Conservation (phyloP, 805 yeast genomes). For the Clavispora carvajalis region DNA sequence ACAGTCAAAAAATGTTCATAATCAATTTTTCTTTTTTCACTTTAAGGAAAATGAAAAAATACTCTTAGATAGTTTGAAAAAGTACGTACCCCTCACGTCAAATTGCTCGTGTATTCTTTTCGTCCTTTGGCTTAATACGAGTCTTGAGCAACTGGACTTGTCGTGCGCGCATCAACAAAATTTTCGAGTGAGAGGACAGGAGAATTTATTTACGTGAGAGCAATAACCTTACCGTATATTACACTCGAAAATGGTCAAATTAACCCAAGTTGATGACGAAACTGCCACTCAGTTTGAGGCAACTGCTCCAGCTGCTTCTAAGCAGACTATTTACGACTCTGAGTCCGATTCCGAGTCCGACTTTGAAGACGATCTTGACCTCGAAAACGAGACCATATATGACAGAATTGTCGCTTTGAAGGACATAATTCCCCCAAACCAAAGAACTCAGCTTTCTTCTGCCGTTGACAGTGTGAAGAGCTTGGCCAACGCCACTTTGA, state of each 20-base stretch:
- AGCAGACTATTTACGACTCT: conserved; percentile 25
- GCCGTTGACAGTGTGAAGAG: conserved; percentile 25
- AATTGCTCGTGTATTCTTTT: background rate
- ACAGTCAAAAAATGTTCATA: background rate
- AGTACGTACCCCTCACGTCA: no score
- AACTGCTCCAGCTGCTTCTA: conserved; percentile 22
- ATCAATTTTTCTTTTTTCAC: background rate
- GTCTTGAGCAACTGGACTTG: background rate
- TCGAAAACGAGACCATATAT: conserved; percentile 71
- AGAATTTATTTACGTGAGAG: background rate
- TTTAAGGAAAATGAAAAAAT: background rate
- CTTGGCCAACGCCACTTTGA: conserved; percentile 39
- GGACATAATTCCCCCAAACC: conserved; percentile 86
- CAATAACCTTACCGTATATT: background rate
- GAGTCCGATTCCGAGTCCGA: conserved; percentile 51
- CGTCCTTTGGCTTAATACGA: background rate
- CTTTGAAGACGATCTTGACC: conserved; percentile 65
- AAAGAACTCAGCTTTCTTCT: conserved; percentile 48
- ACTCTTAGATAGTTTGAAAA: no score
- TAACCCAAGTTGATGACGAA: conserved; percentile 67
- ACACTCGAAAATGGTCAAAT: conserved; percentile 59
- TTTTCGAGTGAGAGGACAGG: conserved; percentile 10
- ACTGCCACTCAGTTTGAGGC: conserved; percentile 34
- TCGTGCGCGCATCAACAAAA: conserved; percentile 18
- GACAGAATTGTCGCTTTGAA: conserved; percentile 90